Base-by-base conservation (phyloP, 257 asterid genomes). In the Agastache rugosa region DNA sequence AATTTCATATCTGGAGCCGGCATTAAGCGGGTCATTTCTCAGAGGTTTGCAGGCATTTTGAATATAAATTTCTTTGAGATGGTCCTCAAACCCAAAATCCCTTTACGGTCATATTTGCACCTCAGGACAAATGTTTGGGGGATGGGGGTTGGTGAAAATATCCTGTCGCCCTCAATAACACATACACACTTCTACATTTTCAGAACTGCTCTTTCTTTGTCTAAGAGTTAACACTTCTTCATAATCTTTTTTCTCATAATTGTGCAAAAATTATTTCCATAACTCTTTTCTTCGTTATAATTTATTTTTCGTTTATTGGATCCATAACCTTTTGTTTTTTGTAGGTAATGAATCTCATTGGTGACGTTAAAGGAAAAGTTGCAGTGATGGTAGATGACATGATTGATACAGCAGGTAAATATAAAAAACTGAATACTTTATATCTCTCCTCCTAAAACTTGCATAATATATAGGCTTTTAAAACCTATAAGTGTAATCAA, bases 311-410 rank as follows among this genome's bases (percentile, higher is more conserved):
- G 61, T 29, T 55, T 35, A 41, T 75, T 35, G 64, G 65, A 47
- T 67, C 62, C 27, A 41, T 34, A 44, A 34, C 51, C 22, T 64
- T 72, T 55, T 69, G 11, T 48, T 75, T 5, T 51, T 71, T 80
- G 50, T 85, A 92, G 98, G 98, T 92, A 65, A 88, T 92, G 98
- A 92, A 92, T 83, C 81, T 92, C 83, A 92, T 92, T 73, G 98
- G 98, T 77, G 98, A 92, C 78, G 98, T 92, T 66, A 84, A 85
- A 81, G 98, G 98, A 64, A 92, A 92, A 84, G 94, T 92, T 81
- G 98, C 98, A 4, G 98, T 92, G 41, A 90, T 92, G 98, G 87
- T 92, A 72, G 98, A 92, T 85, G 98, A 92, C 87, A 92, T 92
- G 98, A 92, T 92, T 75, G 98, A 92, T 83, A 92, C 98, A 5